A percentile compares a stretch with the other conserved stretches of the same genome.
These are phyloP conservation scores for Polytrichum commune DNA, from an alignment of 225 moss, liverwort and hornwort species.

Conservation along the genomic window DNA sequence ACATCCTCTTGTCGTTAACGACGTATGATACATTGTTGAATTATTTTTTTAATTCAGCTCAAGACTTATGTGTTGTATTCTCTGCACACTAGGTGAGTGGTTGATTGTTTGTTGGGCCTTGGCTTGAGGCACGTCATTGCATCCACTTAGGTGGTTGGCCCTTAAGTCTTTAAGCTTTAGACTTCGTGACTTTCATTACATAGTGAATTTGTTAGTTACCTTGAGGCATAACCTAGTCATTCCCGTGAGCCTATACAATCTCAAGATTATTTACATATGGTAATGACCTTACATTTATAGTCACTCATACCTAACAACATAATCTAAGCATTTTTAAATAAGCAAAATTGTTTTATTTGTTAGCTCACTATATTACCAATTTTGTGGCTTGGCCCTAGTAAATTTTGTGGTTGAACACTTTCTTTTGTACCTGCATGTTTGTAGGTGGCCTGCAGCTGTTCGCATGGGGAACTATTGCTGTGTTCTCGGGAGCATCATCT, in stretches of 20 bases:
- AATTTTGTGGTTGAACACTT: background rate
- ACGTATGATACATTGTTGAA: too few relatives aligned
- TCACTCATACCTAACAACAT: too few relatives aligned
- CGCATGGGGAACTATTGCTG: slow-evolving; percentile 59
- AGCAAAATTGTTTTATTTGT: background rate
- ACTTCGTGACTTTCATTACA: background rate
- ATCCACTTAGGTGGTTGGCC: too few relatives aligned
- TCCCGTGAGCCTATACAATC: background rate
- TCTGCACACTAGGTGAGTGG: too few relatives aligned
- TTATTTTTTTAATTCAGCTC: too few relatives aligned
- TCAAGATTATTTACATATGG: background rate
- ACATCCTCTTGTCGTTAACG: too few relatives aligned
- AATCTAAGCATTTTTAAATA: background rate
- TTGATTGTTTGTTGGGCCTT: too few relatives aligned
- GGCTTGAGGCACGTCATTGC: too few relatives aligned
- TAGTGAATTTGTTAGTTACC: background rate
- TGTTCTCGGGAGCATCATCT: slow-evolving; percentile 53
- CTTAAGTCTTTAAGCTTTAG: background rate
- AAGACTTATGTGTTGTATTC: too few relatives aligned
- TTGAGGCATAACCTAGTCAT: background rate
- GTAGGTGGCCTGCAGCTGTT: slow-evolving; percentile 61
- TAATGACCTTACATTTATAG: background rate
- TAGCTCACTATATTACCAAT: background rate
- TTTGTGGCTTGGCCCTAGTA: background rate
- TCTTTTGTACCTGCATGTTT: background rate